Base-by-base conservation (phyloP, 495 filamentous ascomycete species). In the Penicillium herquei region DNA sequence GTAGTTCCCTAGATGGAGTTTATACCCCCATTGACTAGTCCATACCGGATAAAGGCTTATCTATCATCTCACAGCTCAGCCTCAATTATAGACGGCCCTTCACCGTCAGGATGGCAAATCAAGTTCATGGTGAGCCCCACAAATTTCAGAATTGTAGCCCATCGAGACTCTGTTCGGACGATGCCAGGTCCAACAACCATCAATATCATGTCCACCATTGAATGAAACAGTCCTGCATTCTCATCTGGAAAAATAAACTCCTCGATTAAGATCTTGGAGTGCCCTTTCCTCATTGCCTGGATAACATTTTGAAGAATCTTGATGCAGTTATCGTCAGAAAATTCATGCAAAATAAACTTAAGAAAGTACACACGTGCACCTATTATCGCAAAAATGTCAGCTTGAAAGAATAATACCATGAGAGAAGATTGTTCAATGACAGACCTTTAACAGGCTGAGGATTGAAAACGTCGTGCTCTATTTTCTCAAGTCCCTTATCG, bases 261-360 rank as follows among this genome's bases (percentile, higher is more conserved):
- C 18, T 76, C 65, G 33, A 77, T 63, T 2, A 78, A 51, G 4
- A 79, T 49, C 51, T 70, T 76, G 11, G 74, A 77, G 47, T 75
- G 75, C 0, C 73, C 74, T 0, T 62, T 66, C 13, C 54, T 62
- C 74, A 80, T 78, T 1, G 67, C 71, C 21, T 55, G 43, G 12
- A 49, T 56, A 21, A 69, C 53, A 7, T 67, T 59, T n/a, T 53
- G 42, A 5, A 78, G 58, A 33, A 78, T 80, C 6, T 56, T 41
- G 3, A 58, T 10, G 39, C 60, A 71, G 30, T 69, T 59, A 3
- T 61, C 53, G 46, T 78, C 76, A 13, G 69, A 67, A 72, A 76
- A 80, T 62, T 81, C 77, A 30, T 81, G 77, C 12, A 81, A 62
- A 31, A 79, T 65, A 9, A 63, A 65, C 53, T 77, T 75, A 41